Evolutionary conservation across 495 filamentous ascomycete genomes (phyloP).

Genomic region (Cudoniella acicularis): DNA sequence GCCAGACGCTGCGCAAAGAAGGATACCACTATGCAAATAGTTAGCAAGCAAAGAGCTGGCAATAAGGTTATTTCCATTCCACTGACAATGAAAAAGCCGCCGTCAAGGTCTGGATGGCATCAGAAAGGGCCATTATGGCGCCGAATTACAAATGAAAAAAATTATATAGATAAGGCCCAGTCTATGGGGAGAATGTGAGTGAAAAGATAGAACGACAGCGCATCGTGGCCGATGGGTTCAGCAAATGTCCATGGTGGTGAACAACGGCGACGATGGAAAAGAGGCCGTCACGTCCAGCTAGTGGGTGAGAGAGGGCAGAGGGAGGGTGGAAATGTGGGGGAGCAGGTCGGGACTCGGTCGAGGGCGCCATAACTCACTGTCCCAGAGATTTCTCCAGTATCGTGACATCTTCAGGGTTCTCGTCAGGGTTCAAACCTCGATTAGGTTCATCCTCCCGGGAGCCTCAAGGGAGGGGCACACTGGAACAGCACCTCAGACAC

Average conservation of each 20-base stretch:
- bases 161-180: slow-evolving; percentile 42
- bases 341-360: background rate
- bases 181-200: slow-evolving; percentile 45
- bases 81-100: slow-evolving; percentile 54
- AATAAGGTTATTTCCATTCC: background rate
- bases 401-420: background rate
- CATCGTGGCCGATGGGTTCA: slow-evolving; percentile 30
- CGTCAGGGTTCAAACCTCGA: slow-evolving; percentile 17
- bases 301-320: slow-evolving; percentile 18
- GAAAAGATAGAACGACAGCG: slow-evolving; percentile 28
- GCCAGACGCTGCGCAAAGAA: slow-evolving; percentile 48
- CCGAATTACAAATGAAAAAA: slow-evolving; percentile 27
- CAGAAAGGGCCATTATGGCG: slow-evolving; percentile 34
- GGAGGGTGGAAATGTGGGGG: background rate
- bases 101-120: slow-evolving; percentile 44
- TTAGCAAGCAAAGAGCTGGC: slow-evolving; percentile 3
- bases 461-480: slow-evolving; percentile 7
- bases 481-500: slow-evolving; percentile 35
- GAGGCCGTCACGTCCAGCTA: slow-evolving; percentile 20
- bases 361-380: no score
- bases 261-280: slow-evolving; percentile 24
- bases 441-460: slow-evolving; percentile 14
- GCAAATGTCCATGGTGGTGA: slow-evolving; percentile 23
- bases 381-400: no score
- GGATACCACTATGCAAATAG: slow-evolving; percentile 39